Base-by-base conservation (phyloP, 2,329 filamentous ascomycete species). In the Paecilomyces fulvus region DNA sequence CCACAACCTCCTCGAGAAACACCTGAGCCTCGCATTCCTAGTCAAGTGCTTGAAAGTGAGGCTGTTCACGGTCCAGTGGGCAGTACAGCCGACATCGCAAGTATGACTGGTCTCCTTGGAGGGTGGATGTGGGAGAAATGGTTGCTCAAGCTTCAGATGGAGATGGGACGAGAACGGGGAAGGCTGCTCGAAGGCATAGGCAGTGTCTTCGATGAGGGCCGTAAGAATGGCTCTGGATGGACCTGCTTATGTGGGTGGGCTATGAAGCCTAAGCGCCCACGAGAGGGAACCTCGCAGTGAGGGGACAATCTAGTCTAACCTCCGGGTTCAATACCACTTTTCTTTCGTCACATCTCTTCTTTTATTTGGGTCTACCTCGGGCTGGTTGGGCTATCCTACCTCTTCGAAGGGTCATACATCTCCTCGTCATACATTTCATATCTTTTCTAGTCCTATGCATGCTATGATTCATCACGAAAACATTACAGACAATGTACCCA, bases 111-210 rank as follows among this genome's bases (percentile, higher is more conserved):
- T 20, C 76, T 97, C 46, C 84, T 92, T 0, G 94, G 90, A 3
- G 86, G 88, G 25, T 94, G 91, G 86, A 86, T 86, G 70, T 99
- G 92, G 92, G 94, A 99, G 80, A 88, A 90, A 70, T 99, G 94
- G 94, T 82, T 97, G 71, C 76, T 96, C 63, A 89, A 90, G 67
- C 82, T 92, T 65, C 89, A 94, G 75, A 83, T 87, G 75, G 92
- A 96, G 77, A 94, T 90, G 67, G 88, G 89, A 25, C 86, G 90
- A 68, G 77, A 79, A 31, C 77, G 79, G 56, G 71, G 74, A 51
- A 76, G 73, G 57, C 70, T 82, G 54, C 65, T 85, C 53, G 79
- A 83, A 57, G 81, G 80, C 25, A 77, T 85, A 17, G 78, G 80
- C 20, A 76, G 77, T 59, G 77, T 83, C 21, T 75, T 86, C 57